Evolutionary conservation across 2,329 filamentous ascomycete species (phyloP).

Genomic region (Neurospora crassa): DNA sequence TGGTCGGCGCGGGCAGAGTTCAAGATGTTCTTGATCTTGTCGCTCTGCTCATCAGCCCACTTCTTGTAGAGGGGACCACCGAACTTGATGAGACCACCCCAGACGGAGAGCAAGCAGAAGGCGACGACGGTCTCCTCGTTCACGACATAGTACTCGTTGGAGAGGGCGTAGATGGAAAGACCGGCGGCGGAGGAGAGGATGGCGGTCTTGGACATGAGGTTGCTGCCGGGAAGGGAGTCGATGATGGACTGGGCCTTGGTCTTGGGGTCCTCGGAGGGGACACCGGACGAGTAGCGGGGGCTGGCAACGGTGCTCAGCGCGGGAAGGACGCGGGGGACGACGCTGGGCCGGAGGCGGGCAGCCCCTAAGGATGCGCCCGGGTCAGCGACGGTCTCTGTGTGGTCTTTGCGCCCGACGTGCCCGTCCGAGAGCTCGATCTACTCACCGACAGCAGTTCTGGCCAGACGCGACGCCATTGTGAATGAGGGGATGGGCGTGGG

Average conservation of each 20-base stretch:
- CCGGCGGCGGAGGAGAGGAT: constrained; percentile 90
- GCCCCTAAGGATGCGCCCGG: constrained; percentile 51
- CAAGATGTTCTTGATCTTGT: constrained; percentile 91
- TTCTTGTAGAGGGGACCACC: constrained; percentile 84
- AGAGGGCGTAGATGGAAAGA: constrained; percentile 87
- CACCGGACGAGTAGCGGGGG: constrained; percentile 62
- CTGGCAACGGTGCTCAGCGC: constrained; percentile 60
- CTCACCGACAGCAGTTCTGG: constrained; percentile 90
- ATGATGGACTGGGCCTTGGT: constrained; percentile 94
- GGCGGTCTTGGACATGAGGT: constrained; percentile 87
- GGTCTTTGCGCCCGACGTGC: constrained; percentile 16
- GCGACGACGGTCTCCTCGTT: constrained; percentile 98
- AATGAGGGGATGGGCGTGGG: constrained; percentile 43
- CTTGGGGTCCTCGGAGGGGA: constrained; percentile 83
- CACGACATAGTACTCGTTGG: constrained; percentile 99
- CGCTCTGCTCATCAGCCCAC: constrained; percentile 82
- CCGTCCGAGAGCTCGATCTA: constrained; percentile 19
- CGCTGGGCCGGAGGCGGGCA: constrained; percentile 76
- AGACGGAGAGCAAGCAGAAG: constrained; percentile 86
- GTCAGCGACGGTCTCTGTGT: constrained; percentile 14
- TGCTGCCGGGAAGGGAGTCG: constrained; percentile 86
- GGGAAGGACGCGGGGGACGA: constrained; percentile 66
- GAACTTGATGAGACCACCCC: constrained; percentile 86
- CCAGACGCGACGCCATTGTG: constrained; percentile 97
- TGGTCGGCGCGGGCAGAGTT: constrained; percentile 92